phyloP scores from a whole-genome alignment of 805 yeast species.

The Komagataella pastoris region DNA sequence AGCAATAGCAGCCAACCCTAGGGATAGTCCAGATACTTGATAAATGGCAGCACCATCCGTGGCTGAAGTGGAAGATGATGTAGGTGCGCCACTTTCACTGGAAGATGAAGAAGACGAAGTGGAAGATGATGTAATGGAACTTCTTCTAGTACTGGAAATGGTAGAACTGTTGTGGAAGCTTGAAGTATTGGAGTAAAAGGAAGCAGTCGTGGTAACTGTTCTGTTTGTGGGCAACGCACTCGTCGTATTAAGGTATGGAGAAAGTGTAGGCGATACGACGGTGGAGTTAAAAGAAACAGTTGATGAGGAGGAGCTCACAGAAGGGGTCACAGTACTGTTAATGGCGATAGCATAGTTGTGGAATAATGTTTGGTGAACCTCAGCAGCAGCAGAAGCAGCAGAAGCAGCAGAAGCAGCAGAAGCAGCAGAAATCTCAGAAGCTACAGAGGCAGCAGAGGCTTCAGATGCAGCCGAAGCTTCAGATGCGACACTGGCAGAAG shows the following conservation, averaged over 20 bases:
- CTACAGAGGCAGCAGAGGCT: slow-evolving; percentile 10
- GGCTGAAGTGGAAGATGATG: slow-evolving; percentile 15
- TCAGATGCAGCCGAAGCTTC: slow-evolving; percentile 10
- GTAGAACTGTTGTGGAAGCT: slow-evolving; percentile 4
- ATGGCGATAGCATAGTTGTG: slow-evolving; percentile 5
- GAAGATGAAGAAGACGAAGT: slow-evolving; percentile 8
- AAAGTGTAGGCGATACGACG: slow-evolving; percentile 3
- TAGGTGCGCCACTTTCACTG: slow-evolving; percentile 9
- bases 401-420: slow-evolving; percentile 9
- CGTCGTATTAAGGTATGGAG: slow-evolving; percentile 5
- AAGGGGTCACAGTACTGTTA: slow-evolving; percentile 8
- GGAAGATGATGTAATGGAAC: slow-evolving; percentile 5
- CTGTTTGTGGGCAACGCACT: slow-evolving; percentile 8
- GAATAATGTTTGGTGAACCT: slow-evolving; percentile 7
- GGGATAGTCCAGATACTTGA: slow-evolving; percentile 17
- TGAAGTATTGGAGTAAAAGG: slow-evolving; percentile 8
- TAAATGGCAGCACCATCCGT: slow-evolving; percentile 19
- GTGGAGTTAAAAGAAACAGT: slow-evolving; percentile 8
- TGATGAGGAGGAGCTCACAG: slow-evolving; percentile 9
- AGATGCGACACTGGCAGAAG: slow-evolving; percentile 7
- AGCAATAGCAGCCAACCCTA: slow-evolving; percentile 21
- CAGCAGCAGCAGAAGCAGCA: slow-evolving; percentile 7
- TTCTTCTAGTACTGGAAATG: slow-evolving; percentile 2
- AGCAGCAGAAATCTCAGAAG: slow-evolving; percentile 8
- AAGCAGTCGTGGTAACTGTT: slow-evolving; percentile 12